phyloP scores from a whole-genome alignment of 176 grass and related monocot genomes.

The Hsuehochloa calcarea region DNA sequence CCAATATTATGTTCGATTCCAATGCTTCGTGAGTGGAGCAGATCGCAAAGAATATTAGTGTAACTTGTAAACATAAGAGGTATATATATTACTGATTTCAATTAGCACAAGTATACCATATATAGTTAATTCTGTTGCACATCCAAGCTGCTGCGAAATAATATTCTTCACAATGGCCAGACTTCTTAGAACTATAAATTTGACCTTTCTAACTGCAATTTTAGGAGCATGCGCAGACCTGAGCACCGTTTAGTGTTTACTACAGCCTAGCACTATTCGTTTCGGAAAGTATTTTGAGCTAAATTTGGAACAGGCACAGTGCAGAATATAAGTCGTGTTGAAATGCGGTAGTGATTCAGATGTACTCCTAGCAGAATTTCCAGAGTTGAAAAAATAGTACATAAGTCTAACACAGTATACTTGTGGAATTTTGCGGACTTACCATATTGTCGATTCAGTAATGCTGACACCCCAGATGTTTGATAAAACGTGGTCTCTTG shows the following conservation, averaged over 20 bases:
- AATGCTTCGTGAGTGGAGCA: conserved; percentile 5
- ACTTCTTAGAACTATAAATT: background rate
- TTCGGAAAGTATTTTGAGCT: background rate
- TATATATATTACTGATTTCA: background rate
- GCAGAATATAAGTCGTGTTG: background rate
- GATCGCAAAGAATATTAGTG: background rate
- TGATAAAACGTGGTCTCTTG: conserved; percentile 23
- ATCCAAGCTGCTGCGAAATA: background rate
- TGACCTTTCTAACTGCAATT: too few relatives aligned
- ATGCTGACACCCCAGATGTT: conserved; percentile 31
- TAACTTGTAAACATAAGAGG: background rate
- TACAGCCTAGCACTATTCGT: background rate
- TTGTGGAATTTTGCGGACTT: background rate
- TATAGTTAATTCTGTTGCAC: background rate
- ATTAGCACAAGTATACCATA: background rate
- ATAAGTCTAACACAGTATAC: background rate
- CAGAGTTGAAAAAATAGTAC: background rate
- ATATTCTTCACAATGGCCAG: background rate
- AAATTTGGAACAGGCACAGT: background rate
- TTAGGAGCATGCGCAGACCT: background rate
- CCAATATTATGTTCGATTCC: background rate
- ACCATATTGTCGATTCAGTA: conserved; percentile 46
- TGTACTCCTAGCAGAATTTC: background rate
- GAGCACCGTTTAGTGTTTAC: background rate
- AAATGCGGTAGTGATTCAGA: background rate